Conservation (phyloP, 2,329 filamentous ascomycete species). For the Trichophaea hybrida region DNA sequence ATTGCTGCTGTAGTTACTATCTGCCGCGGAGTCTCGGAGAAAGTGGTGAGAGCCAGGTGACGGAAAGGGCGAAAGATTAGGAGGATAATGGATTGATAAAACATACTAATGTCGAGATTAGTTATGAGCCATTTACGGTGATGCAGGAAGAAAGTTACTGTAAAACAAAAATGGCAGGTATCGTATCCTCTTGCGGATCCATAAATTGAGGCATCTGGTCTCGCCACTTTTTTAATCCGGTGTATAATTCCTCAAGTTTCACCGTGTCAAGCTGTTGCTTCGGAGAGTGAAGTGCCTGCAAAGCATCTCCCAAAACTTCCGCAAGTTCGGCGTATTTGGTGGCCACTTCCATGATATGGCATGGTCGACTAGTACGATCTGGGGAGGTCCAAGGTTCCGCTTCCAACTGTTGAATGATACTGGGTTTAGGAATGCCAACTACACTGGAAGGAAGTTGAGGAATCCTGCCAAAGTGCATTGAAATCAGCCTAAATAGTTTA, state of each 20-base stretch:
- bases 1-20: background rate
- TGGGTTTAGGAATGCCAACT: conserved; percentile 16
- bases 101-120: background rate
- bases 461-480: conserved; percentile 15
- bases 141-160: background rate
- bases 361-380: background rate
- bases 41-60: background rate
- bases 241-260: background rate
- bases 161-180: background rate
- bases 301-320: background rate
- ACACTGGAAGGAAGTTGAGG: conserved; percentile 17
- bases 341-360: background rate
- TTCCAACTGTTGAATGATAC: conserved; percentile 11
- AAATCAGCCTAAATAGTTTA: conserved; percentile 12
- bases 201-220: background rate
- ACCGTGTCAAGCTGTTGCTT: background rate
- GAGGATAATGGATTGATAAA: conserved; percentile 2
- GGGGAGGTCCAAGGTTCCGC: conserved; percentile 10
- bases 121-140: background rate
- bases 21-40: background rate
- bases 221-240: background rate
- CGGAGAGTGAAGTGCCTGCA: conserved; percentile 1
- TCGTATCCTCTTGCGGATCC: background rate
- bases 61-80: background rate
- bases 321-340: background rate